Base-by-base conservation (phyloP, 257 asterid genomes). In the Salvia splendens region DNA sequence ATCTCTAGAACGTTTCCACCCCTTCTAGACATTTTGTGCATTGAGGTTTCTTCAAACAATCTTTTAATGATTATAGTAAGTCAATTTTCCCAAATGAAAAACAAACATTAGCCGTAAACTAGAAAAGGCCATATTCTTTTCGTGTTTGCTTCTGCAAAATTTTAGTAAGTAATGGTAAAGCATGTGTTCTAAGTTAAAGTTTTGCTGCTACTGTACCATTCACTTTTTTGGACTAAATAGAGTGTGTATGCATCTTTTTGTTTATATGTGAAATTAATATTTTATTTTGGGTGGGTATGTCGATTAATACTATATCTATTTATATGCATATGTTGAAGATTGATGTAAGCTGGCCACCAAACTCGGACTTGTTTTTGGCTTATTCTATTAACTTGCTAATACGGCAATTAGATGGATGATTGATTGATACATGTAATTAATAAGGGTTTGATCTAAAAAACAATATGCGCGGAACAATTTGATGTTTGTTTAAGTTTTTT, bases 331-430 rank as follows among this genome's bases (percentile, higher is more conserved):
- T 60, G 33, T 54, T 42, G 35, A 58, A 30, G 11, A 60, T 61
- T 72, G 75, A 67, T 40, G 59, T 47, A 17, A 50, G 43, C 69
- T 33, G 81, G 68, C 60, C 75, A 57, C 72, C 82, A 68, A 73
- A 77, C 76, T 49, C 41, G 3, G 46, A 50, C 71, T 65, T 77
- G 11, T 56, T 7, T 3, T 10, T 64, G 73, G 61, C 56, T 15
- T 15, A 24, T n/a, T 5, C 42, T 15, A 12, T 10, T 65, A 36
- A 54, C 75, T 51, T 76, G 55, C 51, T 33, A 12, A 8, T 53
- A 36, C 38, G 65, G 61, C 72, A 48, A 16, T 33, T 47, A 5
- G 53, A 47, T 55, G 17, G 40, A 48, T 65, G 38, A 50, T 50
- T 64, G 14, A 45, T 67, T 60, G 38, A 15, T 51, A 12, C 60